Evolutionary conservation across 2,329 filamentous ascomycete genomes (phyloP), one percentile per base, ranked within the genome.

Genomic region (Fulvia fulva): DNA sequence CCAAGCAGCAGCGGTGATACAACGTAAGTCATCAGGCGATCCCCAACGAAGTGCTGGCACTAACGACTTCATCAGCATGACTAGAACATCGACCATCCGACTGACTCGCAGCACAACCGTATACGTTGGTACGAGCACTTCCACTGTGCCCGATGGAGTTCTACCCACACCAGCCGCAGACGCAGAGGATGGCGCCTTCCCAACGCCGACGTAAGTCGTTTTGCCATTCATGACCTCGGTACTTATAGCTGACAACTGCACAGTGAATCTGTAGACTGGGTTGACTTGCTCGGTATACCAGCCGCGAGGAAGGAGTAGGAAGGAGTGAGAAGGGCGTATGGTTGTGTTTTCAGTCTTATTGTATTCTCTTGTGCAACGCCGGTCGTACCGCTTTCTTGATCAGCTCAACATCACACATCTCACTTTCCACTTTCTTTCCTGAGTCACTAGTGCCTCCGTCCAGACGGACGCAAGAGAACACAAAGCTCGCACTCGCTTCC

Each of bases 101-200:
- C 52, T 53, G 22, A 66, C 63, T 22, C 65, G 54, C 30, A 67
- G 64, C 2, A 64, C 64, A 5, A 67, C 66, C 1, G 50, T 65
- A 2, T 61, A 58, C 30, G 55, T 59, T 25, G 65, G 65, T 19
- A 67, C 64, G 1, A 61, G 58, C 0, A 68, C 66, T 11, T 53
- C 54, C 1, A 63, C 65, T 21, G 51, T 67, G 14, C 53, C 59
- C 12, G 51, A 58, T 51, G 51, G 30, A 22, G 28, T 23, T 30
- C 12, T 50, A 11, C 19, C 45, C 5, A 32, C 51, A 16, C 22
- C 56, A 1, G 44, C 51, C 12, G 50, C 46, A 12, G 44, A 51
- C 12, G 53, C 41, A 23, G 51, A 51, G 9, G 62, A 52, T 19
- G 54, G 23, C 6, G 52, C 50, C 44, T 22, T 58, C 25, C 53